These are phyloP conservation scores for Chalciporus sphaerocephalus DNA, from an alignment of 768 basidiomycete genomes.

Conservation along the genomic window DNA sequence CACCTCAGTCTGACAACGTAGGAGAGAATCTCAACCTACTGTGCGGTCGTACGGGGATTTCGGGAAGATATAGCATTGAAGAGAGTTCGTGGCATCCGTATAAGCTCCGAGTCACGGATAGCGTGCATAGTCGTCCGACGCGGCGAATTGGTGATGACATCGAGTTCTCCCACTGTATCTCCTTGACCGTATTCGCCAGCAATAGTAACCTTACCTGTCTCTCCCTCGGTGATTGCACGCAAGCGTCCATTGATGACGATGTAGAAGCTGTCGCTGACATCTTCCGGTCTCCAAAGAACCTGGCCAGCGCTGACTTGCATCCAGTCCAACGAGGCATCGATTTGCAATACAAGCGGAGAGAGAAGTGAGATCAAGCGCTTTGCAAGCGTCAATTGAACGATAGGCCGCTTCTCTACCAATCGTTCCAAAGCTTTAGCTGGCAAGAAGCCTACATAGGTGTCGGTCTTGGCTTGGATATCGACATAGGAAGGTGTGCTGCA, in stretches of 20 bases:
- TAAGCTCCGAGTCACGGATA: conserved; percentile 95
- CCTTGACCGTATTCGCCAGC: conserved; percentile 95
- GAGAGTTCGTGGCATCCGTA: conserved; percentile 92
- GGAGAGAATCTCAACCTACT: conserved; percentile 41
- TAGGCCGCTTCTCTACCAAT: conserved; percentile 89
- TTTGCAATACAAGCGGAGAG: conserved; percentile 93
- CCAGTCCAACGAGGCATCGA: conserved; percentile 97
- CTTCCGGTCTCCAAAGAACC: conserved; percentile 89
- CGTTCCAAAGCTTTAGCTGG: conserved; percentile 85
- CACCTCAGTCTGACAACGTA: neutral
- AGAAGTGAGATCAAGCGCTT: conserved; percentile 94
- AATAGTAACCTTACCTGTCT: conserved; percentile 72
- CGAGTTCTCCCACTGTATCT: conserved; percentile 94
- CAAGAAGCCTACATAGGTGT: conserved; percentile 96
- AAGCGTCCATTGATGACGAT: conserved; percentile 97
- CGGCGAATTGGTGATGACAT: conserved; percentile 89
- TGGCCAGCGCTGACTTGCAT: conserved; percentile 96
- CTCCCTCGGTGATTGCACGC: conserved; percentile 80
- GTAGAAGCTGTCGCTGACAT: conserved; percentile 92
- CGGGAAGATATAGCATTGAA: conserved; percentile 95
- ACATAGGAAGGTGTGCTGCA: conserved; percentile 93
- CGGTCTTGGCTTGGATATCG: conserved; percentile 94
- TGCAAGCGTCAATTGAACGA: conserved; percentile 90
- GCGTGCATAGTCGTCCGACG: conserved; percentile 92
- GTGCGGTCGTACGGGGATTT: conserved; percentile 81